Conservation (phyloP, 441 rosid species). For the Rhodomyrtus psidioides region DNA sequence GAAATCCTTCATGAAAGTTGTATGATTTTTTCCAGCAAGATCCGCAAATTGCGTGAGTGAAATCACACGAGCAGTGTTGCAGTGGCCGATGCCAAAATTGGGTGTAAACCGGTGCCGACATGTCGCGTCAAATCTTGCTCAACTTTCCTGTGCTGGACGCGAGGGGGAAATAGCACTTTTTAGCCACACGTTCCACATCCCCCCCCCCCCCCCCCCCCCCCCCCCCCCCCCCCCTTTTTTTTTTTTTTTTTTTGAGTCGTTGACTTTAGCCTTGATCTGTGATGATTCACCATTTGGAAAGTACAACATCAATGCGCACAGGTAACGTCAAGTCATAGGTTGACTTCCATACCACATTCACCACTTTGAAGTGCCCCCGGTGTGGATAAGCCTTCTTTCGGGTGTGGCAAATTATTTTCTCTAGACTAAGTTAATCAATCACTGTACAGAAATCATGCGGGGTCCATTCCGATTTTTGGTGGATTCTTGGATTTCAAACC, state of each 20-base stretch:
- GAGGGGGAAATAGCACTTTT: background rate
- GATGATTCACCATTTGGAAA: background rate
- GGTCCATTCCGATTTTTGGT: background rate
- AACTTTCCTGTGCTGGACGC: background rate
- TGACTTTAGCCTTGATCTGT: background rate
- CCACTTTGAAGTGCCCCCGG: background rate
- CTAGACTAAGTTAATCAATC: background rate
- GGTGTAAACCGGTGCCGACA: background rate
- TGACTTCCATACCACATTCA: background rate
- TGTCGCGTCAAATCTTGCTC: background rate
- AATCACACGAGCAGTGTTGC: background rate
- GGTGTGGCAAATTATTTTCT: background rate
- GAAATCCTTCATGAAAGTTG: background rate
- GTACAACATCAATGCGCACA: background rate
- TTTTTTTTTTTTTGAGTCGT: background rate
- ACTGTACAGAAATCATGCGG: background rate
- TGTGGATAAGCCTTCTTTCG: background rate
- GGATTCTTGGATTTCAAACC: background rate
- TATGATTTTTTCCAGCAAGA: background rate
- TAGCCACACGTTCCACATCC: background rate
- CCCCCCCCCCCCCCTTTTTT: background rate
- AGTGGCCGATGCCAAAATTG: background rate
- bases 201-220: no score
- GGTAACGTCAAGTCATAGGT: background rate
- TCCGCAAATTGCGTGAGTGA: background rate